A percentile compares a stretch with the other conserved stretches of the same genome.
These are phyloP conservation scores for Botrytis pseudocinerea DNA, from an alignment of 2,329 filamentous ascomycete species.

Conservation along the genomic window DNA sequence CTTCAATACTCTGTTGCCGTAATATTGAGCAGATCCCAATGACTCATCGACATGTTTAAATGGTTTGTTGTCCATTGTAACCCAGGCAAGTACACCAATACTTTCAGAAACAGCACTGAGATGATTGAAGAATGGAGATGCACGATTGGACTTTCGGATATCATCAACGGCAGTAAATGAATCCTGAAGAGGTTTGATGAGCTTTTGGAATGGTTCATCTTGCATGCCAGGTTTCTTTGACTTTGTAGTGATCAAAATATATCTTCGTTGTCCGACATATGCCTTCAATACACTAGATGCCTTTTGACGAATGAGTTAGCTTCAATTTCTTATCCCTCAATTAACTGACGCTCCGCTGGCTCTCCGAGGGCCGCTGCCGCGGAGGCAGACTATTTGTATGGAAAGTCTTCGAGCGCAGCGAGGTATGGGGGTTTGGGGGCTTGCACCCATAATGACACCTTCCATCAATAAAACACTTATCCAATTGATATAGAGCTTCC, in stretches of 20 bases:
- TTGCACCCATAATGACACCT: neutral
- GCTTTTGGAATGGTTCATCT: slow-evolving; percentile 65
- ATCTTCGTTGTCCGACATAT: slow-evolving; percentile 83
- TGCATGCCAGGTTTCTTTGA: slow-evolving; percentile 83
- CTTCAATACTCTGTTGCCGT: slow-evolving; percentile 90
- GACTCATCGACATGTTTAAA: slow-evolving; percentile 83
- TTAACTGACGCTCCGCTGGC: neutral
- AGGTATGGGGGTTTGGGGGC: neutral
- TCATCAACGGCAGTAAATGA: slow-evolving; percentile 76
- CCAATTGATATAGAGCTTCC: neutral
- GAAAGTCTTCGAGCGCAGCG: neutral
- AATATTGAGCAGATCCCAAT: slow-evolving; percentile 84
- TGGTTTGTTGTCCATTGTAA: slow-evolving; percentile 79
- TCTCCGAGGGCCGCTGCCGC: neutral
- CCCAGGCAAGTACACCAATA: slow-evolving; percentile 87
- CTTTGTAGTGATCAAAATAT: slow-evolving; percentile 84
- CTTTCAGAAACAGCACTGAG: slow-evolving; percentile 87
- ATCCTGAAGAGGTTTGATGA: slow-evolving; percentile 85
- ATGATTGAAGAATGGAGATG: slow-evolving; percentile 74
- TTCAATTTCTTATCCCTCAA: neutral
- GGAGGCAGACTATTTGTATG: neutral
- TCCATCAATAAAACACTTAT: neutral
- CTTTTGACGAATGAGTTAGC: slow-evolving; percentile 41
- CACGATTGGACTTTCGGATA: slow-evolving; percentile 79
- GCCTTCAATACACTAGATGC: slow-evolving; percentile 58